A percentile compares a stretch with the other conserved stretches of the same genome.
Evolutionary conservation across 345 rosid species (phyloP).

Genomic region (Arabidopsis suecica): DNA sequence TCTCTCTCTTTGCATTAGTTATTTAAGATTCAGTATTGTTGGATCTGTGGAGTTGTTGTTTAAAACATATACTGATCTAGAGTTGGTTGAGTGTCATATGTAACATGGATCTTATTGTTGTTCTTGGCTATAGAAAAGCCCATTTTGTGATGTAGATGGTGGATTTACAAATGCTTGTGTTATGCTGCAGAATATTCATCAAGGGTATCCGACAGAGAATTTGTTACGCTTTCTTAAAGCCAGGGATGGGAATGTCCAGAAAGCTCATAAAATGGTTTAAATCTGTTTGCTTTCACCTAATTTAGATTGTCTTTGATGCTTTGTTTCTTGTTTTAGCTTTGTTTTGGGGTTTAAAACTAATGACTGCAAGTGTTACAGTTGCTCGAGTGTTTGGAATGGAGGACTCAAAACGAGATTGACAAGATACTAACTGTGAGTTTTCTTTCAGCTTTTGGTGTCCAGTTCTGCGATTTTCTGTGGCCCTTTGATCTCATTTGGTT

Average conservation of each 20-base stretch:
- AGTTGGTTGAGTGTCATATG: background rate
- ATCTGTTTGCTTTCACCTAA: conserved; percentile 10
- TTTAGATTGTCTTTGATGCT: conserved; percentile 8
- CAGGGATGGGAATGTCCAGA: conserved; percentile 83
- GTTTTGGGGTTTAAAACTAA: conserved; percentile 21
- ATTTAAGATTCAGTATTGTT: background rate
- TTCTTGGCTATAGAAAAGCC: conserved; percentile 14
- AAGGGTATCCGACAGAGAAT: conserved; percentile 75
- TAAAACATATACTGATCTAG: background rate
- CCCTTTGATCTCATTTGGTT: conserved; percentile 16
- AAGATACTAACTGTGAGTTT: conserved; percentile 65
- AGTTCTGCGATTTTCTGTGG: background rate
- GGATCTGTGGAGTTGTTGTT: conserved; percentile 31
- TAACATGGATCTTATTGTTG: background rate
- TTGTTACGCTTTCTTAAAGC: conserved; percentile 88
- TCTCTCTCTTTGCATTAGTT: conserved; percentile 20
- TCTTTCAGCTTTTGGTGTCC: background rate
- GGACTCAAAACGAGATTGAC: conserved; percentile 81
- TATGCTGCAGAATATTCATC: conserved; percentile 80
- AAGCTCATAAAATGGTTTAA: conserved; percentile 88
- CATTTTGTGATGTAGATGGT: background rate
- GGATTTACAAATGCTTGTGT: conserved; percentile 11
- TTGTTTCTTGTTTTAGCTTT: conserved; percentile 1
- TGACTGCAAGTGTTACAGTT: conserved; percentile 59
- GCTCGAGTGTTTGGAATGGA: conserved; percentile 82